A percentile compares a stretch with the other conserved stretches of the same genome.
Conservation (phyloP, 208 protist genomes). For the Acanthamoeba castellanii region DNA sequence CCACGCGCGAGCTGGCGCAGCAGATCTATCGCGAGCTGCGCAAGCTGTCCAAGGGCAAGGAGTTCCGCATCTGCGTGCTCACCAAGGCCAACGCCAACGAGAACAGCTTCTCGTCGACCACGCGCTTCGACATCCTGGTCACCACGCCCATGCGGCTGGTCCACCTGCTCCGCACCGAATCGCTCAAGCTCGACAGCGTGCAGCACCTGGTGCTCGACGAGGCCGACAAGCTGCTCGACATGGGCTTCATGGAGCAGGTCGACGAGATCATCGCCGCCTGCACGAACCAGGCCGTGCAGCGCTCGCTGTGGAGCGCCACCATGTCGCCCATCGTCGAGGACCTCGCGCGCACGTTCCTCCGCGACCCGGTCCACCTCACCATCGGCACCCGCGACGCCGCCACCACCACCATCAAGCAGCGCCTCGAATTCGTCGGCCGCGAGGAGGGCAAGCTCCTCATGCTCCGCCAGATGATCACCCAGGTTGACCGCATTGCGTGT, state of each 20-base stretch:
- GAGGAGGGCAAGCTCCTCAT: slow-evolving; percentile 98
- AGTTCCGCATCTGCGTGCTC: slow-evolving; percentile 79
- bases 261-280: slow-evolving; percentile 94
- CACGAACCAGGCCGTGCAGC: slow-evolving; percentile 75
- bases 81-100: slow-evolving; percentile 72
- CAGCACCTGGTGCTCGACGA: slow-evolving; percentile 97
- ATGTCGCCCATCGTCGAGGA: slow-evolving; percentile 87
- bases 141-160: slow-evolving; percentile 86
- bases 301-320: slow-evolving; percentile 75
- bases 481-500: slow-evolving; percentile 85
- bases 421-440: slow-evolving; percentile 96
- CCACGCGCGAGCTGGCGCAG: slow-evolving; percentile 96
- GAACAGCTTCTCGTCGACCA: neutral
- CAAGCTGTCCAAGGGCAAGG: slow-evolving; percentile 54
- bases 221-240: slow-evolving; percentile 97
- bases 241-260: slow-evolving; percentile 87
- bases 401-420: slow-evolving; percentile 86
- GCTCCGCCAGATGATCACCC: slow-evolving; percentile 95
- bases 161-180: slow-evolving; percentile 28
- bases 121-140: slow-evolving; percentile 84
- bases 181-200: slow-evolving; percentile 76
- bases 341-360: slow-evolving; percentile 93
- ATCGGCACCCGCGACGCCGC: slow-evolving; percentile 92
- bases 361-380: slow-evolving; percentile 94
- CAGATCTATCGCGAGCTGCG: slow-evolving; percentile 93